Conservation (phyloP, 164 flowering plant genomes). For the Piper longum region DNA sequence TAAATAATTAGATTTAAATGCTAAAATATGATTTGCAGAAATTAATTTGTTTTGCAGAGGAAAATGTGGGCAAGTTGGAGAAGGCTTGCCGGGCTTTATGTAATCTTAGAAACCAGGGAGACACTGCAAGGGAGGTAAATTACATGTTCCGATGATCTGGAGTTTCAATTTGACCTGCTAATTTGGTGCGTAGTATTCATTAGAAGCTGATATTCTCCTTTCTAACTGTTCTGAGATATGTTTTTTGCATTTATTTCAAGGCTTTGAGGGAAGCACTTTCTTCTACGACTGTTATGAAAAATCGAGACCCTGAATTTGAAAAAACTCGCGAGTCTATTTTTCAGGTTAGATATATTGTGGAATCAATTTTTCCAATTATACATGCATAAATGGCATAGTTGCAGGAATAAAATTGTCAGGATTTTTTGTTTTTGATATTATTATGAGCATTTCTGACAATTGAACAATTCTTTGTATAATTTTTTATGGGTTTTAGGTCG, state of each 20-base stretch:
- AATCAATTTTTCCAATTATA: background rate
- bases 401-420: too few species aligned
- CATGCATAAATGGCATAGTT: background rate
- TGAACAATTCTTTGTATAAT: background rate
- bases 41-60: slow-evolving; percentile 15
- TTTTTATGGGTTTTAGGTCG: slow-evolving; percentile 32
- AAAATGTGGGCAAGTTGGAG: slow-evolving; percentile 47
- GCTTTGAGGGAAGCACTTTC: slow-evolving; percentile 51
- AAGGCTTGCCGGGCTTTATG: slow-evolving; percentile 59
- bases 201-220: background rate
- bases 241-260: slow-evolving; percentile 19
- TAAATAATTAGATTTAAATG: too few species aligned
- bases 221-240: background rate
- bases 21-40: background rate
- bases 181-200: background rate
- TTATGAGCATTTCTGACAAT: background rate
- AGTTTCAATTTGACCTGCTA: background rate
- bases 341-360: slow-evolving; percentile 35
- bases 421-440: background rate
- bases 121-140: slow-evolving; percentile 65
- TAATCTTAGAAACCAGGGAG: slow-evolving; percentile 45
- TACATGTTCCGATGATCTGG: background rate
- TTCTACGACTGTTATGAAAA: slow-evolving; percentile 26
- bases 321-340: slow-evolving; percentile 74
- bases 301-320: slow-evolving; percentile 42